A percentile compares a stretch with the other conserved stretches of the same genome.
phyloP scores from a whole-genome alignment of 23 red algal genomes.

The Gracilaria gracilis region DNA sequence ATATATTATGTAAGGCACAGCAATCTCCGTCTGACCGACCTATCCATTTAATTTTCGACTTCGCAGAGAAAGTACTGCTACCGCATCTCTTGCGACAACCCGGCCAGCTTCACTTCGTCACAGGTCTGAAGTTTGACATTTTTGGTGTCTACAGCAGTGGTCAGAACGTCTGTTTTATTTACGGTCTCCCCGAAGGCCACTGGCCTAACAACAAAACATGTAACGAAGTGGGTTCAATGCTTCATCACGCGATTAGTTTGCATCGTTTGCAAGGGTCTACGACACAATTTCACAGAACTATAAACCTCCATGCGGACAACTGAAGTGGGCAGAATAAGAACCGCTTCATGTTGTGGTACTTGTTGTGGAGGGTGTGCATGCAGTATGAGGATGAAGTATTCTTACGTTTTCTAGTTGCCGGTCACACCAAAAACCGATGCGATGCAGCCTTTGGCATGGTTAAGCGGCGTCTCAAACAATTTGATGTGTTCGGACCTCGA shows the following conservation, averaged over 20 bases:
- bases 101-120: slow-evolving; percentile 23
- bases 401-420: slow-evolving; percentile 5
- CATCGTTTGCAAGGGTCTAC: no score
- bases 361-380: slow-evolving; percentile 8
- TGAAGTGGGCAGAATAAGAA: slow-evolving; percentile 41
- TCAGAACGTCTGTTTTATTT: slow-evolving; percentile 9
- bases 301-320: slow-evolving; percentile 31
- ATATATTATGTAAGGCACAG: background rate
- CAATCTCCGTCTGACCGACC: background rate
- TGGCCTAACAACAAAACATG: slow-evolving; percentile 35
- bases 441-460: slow-evolving; percentile 19
- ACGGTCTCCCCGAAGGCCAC: slow-evolving; percentile 36
- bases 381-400: background rate
- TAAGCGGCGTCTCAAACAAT: background rate
- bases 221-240: slow-evolving; percentile 30
- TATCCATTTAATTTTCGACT: slow-evolving; percentile 40
- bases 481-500: background rate
- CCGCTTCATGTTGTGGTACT: slow-evolving; percentile 38
- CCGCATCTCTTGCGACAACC: slow-evolving; percentile 40
- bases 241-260: slow-evolving; percentile 6
- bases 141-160: slow-evolving; percentile 4
- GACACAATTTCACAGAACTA: no score
- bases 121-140: slow-evolving; percentile 50
- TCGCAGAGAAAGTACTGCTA: slow-evolving; percentile 52
- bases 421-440: slow-evolving; percentile 42